phyloP scores from a whole-genome alignment of 768 basidiomycete species.

The Suillus sp. region DNA sequence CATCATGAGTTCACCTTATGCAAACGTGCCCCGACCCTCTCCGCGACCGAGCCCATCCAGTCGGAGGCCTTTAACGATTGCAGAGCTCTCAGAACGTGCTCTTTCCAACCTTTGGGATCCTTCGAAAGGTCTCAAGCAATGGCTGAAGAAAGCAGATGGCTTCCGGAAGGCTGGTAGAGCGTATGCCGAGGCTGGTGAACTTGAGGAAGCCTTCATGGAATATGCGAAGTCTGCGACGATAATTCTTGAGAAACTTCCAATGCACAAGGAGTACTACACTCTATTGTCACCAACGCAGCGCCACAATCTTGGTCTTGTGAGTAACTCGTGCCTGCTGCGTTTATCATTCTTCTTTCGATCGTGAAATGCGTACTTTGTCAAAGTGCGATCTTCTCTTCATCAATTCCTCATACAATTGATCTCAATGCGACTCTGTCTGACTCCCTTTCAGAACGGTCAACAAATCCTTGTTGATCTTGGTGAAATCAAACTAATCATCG shows the following conservation, averaged over 20 bases:
- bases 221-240: slow-evolving; percentile 75
- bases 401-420: slow-evolving; percentile 1
- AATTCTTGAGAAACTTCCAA: slow-evolving; percentile 77
- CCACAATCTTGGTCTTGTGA: slow-evolving; percentile 67
- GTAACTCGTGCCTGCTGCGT: slow-evolving; percentile 32
- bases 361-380: slow-evolving; percentile 2
- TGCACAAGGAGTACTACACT: slow-evolving; percentile 63
- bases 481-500: slow-evolving; percentile 63
- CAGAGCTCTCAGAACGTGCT: slow-evolving; percentile 65
- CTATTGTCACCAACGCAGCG: slow-evolving; percentile 60
- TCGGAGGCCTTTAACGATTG: slow-evolving; percentile 59
- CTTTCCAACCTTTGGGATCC: slow-evolving; percentile 59
- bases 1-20: slow-evolving; percentile 18
- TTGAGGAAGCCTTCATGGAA: slow-evolving; percentile 72
- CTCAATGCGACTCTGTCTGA: slow-evolving; percentile 17
- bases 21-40: slow-evolving; percentile 9
- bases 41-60: slow-evolving; percentile 14
- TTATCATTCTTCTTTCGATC: slow-evolving; percentile 12
- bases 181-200: slow-evolving; percentile 50
- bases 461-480: slow-evolving; percentile 69
- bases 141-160: slow-evolving; percentile 64
- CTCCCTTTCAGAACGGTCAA: slow-evolving; percentile 62
- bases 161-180: slow-evolving; percentile 58
- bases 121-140: slow-evolving; percentile 60
- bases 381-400: slow-evolving; percentile 1